Conservation (phyloP, 768 basidiomycete species). For the Cystofilobasidium capitatum region DNA sequence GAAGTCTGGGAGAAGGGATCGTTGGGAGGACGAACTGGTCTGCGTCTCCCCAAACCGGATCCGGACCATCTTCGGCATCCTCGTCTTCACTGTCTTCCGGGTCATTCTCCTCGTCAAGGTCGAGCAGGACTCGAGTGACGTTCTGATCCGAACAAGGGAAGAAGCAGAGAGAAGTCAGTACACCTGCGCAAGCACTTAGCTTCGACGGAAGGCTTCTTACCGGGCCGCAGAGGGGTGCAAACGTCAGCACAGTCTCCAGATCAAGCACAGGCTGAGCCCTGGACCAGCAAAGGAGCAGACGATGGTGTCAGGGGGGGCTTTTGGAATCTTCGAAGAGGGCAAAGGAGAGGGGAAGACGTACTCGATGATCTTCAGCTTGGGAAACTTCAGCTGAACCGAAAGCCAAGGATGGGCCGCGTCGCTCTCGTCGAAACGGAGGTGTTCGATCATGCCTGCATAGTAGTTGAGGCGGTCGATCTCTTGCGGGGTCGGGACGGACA, state of each 20-base stretch:
- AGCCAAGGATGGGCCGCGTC: slow-evolving; percentile 14
- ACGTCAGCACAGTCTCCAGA: slow-evolving; percentile 6
- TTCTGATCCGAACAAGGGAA: background rate
- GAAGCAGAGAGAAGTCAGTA: background rate
- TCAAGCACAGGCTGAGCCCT: slow-evolving; percentile 16
- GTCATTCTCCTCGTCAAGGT: slow-evolving; percentile 13
- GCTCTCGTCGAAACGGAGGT: slow-evolving; percentile 20
- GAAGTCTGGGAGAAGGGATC: too few relatives aligned
- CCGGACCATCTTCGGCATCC: background rate
- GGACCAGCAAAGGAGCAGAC: background rate
- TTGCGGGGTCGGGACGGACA: background rate
- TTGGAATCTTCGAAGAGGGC: background rate
- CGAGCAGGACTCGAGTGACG: slow-evolving; percentile 7
- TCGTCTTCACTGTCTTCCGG: slow-evolving; percentile 5
- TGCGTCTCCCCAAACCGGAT: background rate
- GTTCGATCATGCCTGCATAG: slow-evolving; percentile 4
- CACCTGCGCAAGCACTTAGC: background rate
- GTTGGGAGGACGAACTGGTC: background rate
- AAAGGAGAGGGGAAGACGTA: background rate
- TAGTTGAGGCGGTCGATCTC: background rate
- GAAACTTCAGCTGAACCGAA: background rate
- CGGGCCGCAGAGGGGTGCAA: slow-evolving; percentile 5
- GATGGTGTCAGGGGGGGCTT: too few relatives aligned
- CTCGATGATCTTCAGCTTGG: background rate
- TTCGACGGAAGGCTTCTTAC: background rate